Evolutionary conservation across 495 filamentous ascomycete genomes (phyloP), one percentile per base, ranked within the genome.

Genomic region (Annulohypoxylon stygium): DNA sequence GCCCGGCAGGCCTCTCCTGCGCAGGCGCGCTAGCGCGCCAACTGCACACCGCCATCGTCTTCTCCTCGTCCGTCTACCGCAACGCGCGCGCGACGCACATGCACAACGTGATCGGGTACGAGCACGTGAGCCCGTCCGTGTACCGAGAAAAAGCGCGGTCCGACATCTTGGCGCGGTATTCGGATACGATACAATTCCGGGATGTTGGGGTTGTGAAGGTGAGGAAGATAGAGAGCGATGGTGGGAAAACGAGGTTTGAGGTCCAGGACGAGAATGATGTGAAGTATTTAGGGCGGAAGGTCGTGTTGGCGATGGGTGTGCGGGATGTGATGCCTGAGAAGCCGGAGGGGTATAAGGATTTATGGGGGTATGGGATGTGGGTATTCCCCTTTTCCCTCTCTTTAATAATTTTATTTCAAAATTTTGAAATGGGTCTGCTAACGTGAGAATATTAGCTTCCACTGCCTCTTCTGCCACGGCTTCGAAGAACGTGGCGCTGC

Each of bases 1-100:
- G 88, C 2, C 87, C 88, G 5, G 85, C 86, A 8, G 89, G 88
- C 8, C 81, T 91, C 2, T 72, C 84, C 0, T 77, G 79, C 4
- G 88, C 88, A 3, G 37, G 75, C 6, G 77, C 73, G 6, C 81
- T 91, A 0, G 83, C 83, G 0, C 87, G 89, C 12, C 82, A 84
- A 26, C 69, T 79, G 4, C 81, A 86, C 65, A 83, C 78, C 2
- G 76, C 81, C 7, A 65, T 87, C 2, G 73, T 90, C 47, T 87
- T 90, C 76, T 83, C 86, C 76, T 82, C 81, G 2, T 76, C 76
- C 7, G 62, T 58, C 3, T 90, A 86, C 68, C 86, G 89, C 54
- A 90, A 90, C 71, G 72, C 68, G 12, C 25, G 36, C 11, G 70
- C 71, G 1, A 37, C 63, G 0, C 81, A 85, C 63, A 87, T 90